Conservation (phyloP, 2,329 filamentous ascomycete genomes). For the Alternaria brassicae region DNA sequence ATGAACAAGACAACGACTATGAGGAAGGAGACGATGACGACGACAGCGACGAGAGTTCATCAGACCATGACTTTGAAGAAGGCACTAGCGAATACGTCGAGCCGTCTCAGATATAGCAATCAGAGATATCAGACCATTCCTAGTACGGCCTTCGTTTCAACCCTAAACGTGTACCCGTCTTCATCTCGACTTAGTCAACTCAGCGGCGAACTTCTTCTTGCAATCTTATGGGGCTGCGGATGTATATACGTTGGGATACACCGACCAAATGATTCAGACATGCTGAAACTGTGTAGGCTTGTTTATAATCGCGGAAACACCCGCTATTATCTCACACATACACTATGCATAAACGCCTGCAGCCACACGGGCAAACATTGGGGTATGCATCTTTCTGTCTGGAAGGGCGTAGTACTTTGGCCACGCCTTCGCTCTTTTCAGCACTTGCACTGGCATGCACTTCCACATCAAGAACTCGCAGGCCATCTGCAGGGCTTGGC, state of each 20-base stretch:
- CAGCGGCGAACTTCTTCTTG: background rate
- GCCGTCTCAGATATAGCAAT: slow-evolving; percentile 16
- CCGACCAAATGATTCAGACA: background rate
- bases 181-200: background rate
- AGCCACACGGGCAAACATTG: background rate
- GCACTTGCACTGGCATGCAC: background rate
- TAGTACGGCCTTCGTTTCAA: background rate
- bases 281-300: background rate
- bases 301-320: background rate
- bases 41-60: slow-evolving; percentile 11
- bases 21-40: slow-evolving; percentile 20
- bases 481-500: background rate
- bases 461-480: background rate
- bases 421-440: background rate
- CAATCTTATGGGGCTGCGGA: background rate
- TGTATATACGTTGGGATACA: background rate
- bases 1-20: slow-evolving; percentile 29
- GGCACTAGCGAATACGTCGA: slow-evolving; percentile 26
- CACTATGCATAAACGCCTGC: background rate
- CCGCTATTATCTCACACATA: background rate
- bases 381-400: background rate
- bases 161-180: background rate
- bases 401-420: background rate
- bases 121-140: background rate
- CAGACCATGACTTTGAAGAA: background rate